Evolutionary conservation across 371 early-diverging fungal genomes (phyloP), one percentile per base, ranked within the genome.

Genomic region (Mucor circinelloides): DNA sequence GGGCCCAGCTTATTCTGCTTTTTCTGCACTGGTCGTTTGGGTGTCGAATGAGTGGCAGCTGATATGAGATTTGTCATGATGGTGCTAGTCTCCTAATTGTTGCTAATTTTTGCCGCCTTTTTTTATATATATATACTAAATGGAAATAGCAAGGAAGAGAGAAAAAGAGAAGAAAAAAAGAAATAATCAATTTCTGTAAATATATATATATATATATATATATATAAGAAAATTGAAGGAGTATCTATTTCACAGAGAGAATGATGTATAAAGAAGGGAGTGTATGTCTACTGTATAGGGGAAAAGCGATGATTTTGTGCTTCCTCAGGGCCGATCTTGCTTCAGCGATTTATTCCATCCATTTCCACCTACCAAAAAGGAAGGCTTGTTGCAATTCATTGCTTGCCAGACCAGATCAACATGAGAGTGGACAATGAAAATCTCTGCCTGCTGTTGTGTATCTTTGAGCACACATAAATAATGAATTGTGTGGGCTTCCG

Each of bases 1-100:
- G 64, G 59, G n/a, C 70, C 70, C 21, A 69, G 31, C 60, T 46
- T 64, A 46, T 60, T 69, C 55, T 65, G 70, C 34, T 69, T 69
- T 65, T 60, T 69, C 28, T 69, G 65, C 21, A 40, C 30, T 15
- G 70, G 56, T 56, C 64, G 52, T 25, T 60, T 64, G 27, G 64
- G 58, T 36, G 36, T 52, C 17, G 15, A 10, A 56, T 17, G 19
- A 6, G 42, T 46, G 13, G 63, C 7, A 13, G 46, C 21, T 61
- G 62, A 27, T 30, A 30, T 52, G 10, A 38, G 38, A 31, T 58
- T 58, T 52, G 67, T 60, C 55, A 60, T 67, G 54, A 19, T 66
- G 54, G 21, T 28, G 21, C 12, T 40, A 13, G 15, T 54, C 25
- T 54, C 25, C 54, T 54, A 25, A 54, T 27, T 23, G 50, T 15